These are phyloP conservation scores for Microthyrium microscopicum DNA, from an alignment of 2,329 filamentous ascomycete genomes.

Conservation along the genomic window DNA sequence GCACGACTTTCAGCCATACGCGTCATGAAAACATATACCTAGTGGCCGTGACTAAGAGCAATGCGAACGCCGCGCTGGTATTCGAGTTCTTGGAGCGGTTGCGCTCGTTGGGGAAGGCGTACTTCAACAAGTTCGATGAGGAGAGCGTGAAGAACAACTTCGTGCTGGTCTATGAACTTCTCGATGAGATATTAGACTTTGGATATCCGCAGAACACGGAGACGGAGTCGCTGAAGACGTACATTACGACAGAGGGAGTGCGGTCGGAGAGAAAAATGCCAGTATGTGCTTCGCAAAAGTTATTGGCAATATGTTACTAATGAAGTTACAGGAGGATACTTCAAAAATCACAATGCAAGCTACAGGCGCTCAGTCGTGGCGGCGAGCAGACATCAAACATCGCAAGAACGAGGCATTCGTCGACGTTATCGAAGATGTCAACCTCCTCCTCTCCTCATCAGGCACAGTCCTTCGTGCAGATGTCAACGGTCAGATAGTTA, in stretches of 20 bases:
- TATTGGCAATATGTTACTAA: neutral
- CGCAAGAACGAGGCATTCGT: slow-evolving; percentile 99
- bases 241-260: slow-evolving; percentile 97
- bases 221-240: slow-evolving; percentile 98
- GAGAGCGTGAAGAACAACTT: slow-evolving; percentile 99
- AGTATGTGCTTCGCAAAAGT: slow-evolving; percentile 4
- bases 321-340: slow-evolving; percentile 51
- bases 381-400: slow-evolving; percentile 94
- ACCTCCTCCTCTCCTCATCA: slow-evolving; percentile 95
- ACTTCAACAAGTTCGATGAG: slow-evolving; percentile 98
- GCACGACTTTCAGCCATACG: slow-evolving; percentile 98
- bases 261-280: slow-evolving; percentile 66
- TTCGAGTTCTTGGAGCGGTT: slow-evolving; percentile 96
- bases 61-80: slow-evolving; percentile 92
- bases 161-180: slow-evolving; percentile 89
- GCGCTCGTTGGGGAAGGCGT: slow-evolving; percentile 77
- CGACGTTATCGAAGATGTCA: slow-evolving; percentile 97
- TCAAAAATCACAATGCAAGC: slow-evolving; percentile 99
- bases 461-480: slow-evolving; percentile 89
- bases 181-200: slow-evolving; percentile 97
- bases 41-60: slow-evolving; percentile 95
- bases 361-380: slow-evolving; percentile 90
- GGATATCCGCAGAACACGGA: slow-evolving; percentile 98
- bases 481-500: slow-evolving; percentile 93
- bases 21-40: slow-evolving; percentile 99